phyloP scores from a whole-genome alignment of 306 rosid species.

The Vicia faba region DNA sequence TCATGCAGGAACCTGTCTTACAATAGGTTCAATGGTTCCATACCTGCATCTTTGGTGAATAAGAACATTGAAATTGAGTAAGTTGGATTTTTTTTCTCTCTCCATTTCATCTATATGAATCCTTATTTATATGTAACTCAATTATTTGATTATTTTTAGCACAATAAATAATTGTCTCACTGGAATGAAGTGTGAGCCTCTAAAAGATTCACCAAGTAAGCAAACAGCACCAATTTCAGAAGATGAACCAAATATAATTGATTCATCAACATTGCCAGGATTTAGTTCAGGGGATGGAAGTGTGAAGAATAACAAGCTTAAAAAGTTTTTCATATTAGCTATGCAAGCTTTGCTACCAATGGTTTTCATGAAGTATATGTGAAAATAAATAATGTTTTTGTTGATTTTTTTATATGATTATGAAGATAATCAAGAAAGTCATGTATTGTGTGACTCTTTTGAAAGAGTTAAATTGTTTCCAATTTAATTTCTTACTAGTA shows the following conservation, averaged over 20 bases:
- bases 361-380: constrained; percentile 24
- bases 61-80: constrained; percentile 40
- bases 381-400: not conserved
- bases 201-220: constrained; percentile 2
- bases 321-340: constrained; percentile 22
- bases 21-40: constrained; percentile 44
- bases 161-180: constrained; percentile 36
- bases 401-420: not conserved
- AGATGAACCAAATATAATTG: constrained; percentile 30
- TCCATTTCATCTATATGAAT: no score
- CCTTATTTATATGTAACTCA: no score
- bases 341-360: constrained; percentile 32
- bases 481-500: not conserved
- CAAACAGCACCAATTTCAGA: constrained; percentile 15
- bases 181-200: constrained; percentile 35
- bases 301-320: constrained; percentile 6
- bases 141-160: constrained; percentile 9
- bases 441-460: constrained; percentile 19
- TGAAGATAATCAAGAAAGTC: constrained; percentile 6
- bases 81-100: constrained; percentile 5
- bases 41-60: constrained; percentile 36
- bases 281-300: constrained; percentile 36
- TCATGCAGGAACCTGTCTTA: constrained; percentile 41
- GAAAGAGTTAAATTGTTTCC: not conserved
- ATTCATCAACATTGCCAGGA: constrained; percentile 26